phyloP scores from a whole-genome alignment of 139 green algal species.

The Axilococcus clingmanii region DNA sequence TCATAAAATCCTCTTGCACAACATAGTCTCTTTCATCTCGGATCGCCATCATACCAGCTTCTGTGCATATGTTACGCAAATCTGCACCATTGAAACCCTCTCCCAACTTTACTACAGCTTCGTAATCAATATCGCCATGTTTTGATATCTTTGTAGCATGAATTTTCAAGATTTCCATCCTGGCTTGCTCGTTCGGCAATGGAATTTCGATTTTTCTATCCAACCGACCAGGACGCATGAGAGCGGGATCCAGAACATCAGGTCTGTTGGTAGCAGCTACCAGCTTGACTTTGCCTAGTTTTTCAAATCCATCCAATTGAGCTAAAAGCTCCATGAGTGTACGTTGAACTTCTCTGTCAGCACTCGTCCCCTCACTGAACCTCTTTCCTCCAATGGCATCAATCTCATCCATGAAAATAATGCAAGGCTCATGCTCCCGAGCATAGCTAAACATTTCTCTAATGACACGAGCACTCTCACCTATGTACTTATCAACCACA shows the following conservation, averaged over 20 bases:
- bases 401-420: slow-evolving; percentile 99
- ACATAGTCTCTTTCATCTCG: slow-evolving; percentile 81
- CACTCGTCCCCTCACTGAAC: slow-evolving; percentile 92
- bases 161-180: slow-evolving; percentile 99
- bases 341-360: slow-evolving; percentile 97
- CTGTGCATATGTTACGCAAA: slow-evolving; percentile 98
- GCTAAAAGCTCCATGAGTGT: slow-evolving; percentile 99
- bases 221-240: slow-evolving; percentile 89
- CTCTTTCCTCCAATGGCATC: slow-evolving; percentile 95
- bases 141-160: slow-evolving; percentile 89
- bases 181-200: slow-evolving; percentile 93
- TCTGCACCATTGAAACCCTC: slow-evolving; percentile 98
- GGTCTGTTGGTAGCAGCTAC: slow-evolving; percentile 92
- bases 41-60: slow-evolving; percentile 98
- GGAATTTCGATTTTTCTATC: slow-evolving; percentile 99
- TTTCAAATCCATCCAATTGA: slow-evolving; percentile 98
- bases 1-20: slow-evolving; percentile 99
- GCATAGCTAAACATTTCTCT: slow-evolving; percentile 97
- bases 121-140: slow-evolving; percentile 98
- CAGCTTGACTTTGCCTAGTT: slow-evolving; percentile 93
- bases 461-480: slow-evolving; percentile 91
- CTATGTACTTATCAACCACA: slow-evolving; percentile 99
- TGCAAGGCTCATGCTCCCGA: slow-evolving; percentile 92
- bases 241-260: slow-evolving; percentile 95
- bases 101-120: slow-evolving; percentile 92